Evolutionary conservation across 768 basidiomycete species (phyloP).

Genomic region (Leucogyrophana mollusca): DNA sequence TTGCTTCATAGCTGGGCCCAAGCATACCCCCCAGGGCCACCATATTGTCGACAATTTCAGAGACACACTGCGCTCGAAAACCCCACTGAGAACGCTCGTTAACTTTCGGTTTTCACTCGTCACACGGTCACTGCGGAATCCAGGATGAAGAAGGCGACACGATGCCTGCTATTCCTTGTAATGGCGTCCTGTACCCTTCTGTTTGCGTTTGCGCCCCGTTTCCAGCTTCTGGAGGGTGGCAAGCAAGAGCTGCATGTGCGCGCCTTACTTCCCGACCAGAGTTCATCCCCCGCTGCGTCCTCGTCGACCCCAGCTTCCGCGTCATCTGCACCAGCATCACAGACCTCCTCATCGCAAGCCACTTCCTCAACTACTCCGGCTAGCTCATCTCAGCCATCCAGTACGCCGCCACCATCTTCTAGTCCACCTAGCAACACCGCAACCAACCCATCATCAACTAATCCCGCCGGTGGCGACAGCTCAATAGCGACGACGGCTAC

Average conservation of each 20-base stretch:
- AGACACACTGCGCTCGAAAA: conserved; percentile 17
- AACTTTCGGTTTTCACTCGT: conserved; percentile 6
- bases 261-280: not conserved
- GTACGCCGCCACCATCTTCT: not conserved
- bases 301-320: conserved; percentile 10
- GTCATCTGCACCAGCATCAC: conserved; percentile 3
- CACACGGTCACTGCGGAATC: conserved; percentile 10
- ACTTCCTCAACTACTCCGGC: conserved; percentile 4
- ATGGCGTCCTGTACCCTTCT: conserved; percentile 25
- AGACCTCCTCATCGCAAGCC: not conserved
- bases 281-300: conserved; percentile 10
- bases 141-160: conserved; percentile 21
- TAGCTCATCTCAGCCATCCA: conserved; percentile 1
- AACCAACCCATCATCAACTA: not conserved
- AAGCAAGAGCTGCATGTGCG: conserved; percentile 14
- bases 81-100: conserved; percentile 22
- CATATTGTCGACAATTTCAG: conserved; percentile 3
- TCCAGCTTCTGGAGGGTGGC: conserved; percentile 14
- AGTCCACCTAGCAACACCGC: conserved; percentile 9
- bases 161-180: conserved; percentile 25
- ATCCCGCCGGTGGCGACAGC: conserved; percentile 3
- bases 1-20: not conserved
- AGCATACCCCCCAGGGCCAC: conserved; percentile 3
- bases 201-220: conserved; percentile 20
- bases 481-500: conserved; percentile 23